Evolutionary conservation across 805 yeast species (phyloP).

Genomic region (Wickerhamiella brachini): DNA sequence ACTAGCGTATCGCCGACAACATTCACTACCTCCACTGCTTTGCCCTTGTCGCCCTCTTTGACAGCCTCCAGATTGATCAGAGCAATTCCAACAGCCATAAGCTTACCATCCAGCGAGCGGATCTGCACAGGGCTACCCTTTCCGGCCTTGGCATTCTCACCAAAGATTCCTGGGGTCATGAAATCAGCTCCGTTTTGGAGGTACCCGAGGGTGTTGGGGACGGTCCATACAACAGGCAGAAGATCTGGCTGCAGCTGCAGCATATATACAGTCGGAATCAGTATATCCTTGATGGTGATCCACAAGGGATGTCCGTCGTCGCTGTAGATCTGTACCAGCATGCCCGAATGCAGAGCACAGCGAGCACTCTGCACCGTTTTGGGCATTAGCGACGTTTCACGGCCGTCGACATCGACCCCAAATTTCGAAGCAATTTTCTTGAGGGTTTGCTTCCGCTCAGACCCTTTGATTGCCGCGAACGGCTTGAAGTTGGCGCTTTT

Average conservation of each 20-base stretch:
- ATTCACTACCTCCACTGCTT: conserved; percentile 66
- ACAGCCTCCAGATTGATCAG: conserved; percentile 28
- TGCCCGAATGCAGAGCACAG: conserved; percentile 38
- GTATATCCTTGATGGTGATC: conserved; percentile 33
- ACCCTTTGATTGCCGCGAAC: conserved; percentile 62
- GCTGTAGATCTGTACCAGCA: conserved; percentile 48
- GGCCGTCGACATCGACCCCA: conserved; percentile 14
- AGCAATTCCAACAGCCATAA: conserved; percentile 17
- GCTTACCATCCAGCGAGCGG: conserved; percentile 34
- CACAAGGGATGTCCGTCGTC: conserved; percentile 55
- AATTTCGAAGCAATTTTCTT: conserved; percentile 31
- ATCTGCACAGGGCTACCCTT: conserved; percentile 59
- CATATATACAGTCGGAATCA: conserved; percentile 55
- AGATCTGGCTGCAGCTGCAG: conserved; percentile 56
- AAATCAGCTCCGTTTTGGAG: conserved; percentile 62
- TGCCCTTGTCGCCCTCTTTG: conserved; percentile 56
- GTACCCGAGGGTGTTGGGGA: conserved; percentile 55
- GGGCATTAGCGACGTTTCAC: conserved; percentile 33
- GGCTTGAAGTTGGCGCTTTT: conserved; percentile 39
- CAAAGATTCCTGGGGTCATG: conserved; percentile 33
- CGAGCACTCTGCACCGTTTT: conserved; percentile 46
- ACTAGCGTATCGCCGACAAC: conserved; percentile 51
- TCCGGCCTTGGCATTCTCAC: conserved; percentile 39
- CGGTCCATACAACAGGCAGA: conserved; percentile 58
- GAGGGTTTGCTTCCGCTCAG: conserved; percentile 54